phyloP scores from a whole-genome alignment of 2,329 filamentous ascomycete genomes.

The Fusarium domesticum region DNA sequence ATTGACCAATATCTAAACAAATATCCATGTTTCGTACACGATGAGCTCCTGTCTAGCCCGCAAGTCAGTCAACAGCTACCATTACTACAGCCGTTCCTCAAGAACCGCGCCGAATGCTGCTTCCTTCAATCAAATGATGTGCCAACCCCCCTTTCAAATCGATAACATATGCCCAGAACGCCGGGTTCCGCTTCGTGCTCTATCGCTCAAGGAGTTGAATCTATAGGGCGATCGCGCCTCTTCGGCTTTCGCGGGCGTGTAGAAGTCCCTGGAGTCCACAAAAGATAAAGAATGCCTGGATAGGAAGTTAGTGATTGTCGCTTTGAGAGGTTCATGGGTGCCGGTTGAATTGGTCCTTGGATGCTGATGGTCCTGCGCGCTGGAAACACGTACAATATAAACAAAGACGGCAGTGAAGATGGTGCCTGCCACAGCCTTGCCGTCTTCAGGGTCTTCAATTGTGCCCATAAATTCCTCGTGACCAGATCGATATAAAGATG shows the following conservation, averaged over 20 bases:
- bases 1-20: background rate
- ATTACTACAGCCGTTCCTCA: background rate
- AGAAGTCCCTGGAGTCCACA: constrained; percentile 86
- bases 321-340: too few species aligned
- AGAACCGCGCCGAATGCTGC: background rate
- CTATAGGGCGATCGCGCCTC: constrained; percentile 76
- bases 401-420: constrained; percentile 86
- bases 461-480: constrained; percentile 83
- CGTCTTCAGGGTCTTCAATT: constrained; percentile 67
- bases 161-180: constrained; percentile 27
- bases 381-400: constrained; percentile 68
- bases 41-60: background rate
- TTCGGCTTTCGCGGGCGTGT: constrained; percentile 76
- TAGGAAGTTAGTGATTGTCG: background rate
- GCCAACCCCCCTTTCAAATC: constrained; percentile 24
- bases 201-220: constrained; percentile 22
- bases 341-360: too few species aligned
- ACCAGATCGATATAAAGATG: constrained; percentile 71
- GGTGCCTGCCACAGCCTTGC: constrained; percentile 73
- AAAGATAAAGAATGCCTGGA: constrained; percentile 84
- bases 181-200: constrained; percentile 26
- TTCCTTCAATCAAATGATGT: constrained; percentile 17
- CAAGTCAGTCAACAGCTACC: background rate
- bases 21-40: background rate
- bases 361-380: background rate